Conservation (phyloP, 2,329 filamentous ascomycete species). For the Penicillium capsulatum region DNA sequence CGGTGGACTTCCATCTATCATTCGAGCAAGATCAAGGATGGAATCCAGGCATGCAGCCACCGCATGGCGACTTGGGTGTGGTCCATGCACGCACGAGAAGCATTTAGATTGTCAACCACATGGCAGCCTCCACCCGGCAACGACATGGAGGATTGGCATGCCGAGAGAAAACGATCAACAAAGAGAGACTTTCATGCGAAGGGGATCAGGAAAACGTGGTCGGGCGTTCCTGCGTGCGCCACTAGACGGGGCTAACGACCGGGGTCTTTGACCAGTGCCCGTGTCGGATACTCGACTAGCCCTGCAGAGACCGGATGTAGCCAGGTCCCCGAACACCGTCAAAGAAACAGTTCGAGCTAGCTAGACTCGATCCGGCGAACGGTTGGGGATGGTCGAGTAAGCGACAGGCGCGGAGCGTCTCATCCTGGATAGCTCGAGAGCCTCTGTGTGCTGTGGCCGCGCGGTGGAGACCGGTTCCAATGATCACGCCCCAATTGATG, state of each 20-base stretch:
- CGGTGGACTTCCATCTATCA: no score
- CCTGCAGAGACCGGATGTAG: neutral
- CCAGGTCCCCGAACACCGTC: neutral
- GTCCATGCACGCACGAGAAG: neutral
- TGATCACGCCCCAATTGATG: no score
- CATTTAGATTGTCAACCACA: constrained; percentile 8
- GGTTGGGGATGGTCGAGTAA: neutral
- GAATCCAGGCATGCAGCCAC: no score
- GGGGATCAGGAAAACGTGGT: constrained; percentile 3
- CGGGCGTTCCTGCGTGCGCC: constrained; percentile 23
- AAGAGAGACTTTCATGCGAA: neutral
- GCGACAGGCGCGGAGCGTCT: constrained; percentile 3
- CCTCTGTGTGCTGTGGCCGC: no score
- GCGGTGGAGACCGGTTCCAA: no score
- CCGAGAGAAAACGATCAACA: neutral
- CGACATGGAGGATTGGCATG: neutral
- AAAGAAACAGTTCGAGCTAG: neutral
- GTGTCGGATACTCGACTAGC: neutral
- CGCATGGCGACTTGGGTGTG: no score
- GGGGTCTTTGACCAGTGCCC: constrained; percentile 2
- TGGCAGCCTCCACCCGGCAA: neutral
- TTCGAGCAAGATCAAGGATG: no score
- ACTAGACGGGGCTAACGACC: constrained; percentile 5
- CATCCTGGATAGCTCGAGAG: neutral
- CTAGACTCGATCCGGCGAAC: constrained; percentile 6